Evolutionary conservation across 192 early-diverging fungal genomes (phyloP).

Genomic region (Phycomyces nitens): DNA sequence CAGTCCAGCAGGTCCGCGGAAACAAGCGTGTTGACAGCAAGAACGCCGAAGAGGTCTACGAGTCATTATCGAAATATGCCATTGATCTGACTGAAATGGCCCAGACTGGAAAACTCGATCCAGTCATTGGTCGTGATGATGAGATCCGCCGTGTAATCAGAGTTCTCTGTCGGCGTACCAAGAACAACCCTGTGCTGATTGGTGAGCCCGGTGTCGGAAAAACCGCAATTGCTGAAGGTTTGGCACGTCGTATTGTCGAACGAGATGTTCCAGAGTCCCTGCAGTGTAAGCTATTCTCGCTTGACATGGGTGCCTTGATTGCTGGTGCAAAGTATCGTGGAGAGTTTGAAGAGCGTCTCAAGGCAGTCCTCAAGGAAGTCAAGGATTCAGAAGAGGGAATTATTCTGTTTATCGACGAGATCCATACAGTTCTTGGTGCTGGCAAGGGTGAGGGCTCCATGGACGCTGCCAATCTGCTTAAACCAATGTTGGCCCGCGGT

Average conservation of each 20-base stretch:
- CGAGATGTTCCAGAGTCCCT: constrained; percentile 90
- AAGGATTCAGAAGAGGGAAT: constrained; percentile 83
- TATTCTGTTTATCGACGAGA: constrained; percentile 98
- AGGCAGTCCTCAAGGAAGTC: constrained; percentile 94
- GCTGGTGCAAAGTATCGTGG: constrained; percentile 97
- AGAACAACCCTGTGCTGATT: constrained; percentile 75
- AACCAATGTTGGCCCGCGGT: constrained; percentile 97
- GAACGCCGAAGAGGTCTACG: constrained; percentile 84
- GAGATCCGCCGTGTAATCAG: constrained; percentile 94
- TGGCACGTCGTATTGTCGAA: constrained; percentile 90
- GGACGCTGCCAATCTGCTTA: constrained; percentile 95
- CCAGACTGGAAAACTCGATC: constrained; percentile 89
- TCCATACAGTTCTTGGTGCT: constrained; percentile 92
- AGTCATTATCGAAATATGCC: constrained; percentile 93
- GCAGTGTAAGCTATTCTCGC: constrained; percentile 76
- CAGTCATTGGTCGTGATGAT: constrained; percentile 94
- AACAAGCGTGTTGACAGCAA: constrained; percentile 80
- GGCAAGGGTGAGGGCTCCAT: constrained; percentile 77
- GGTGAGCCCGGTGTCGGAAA: constrained; percentile 82
- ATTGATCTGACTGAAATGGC: constrained; percentile 83
- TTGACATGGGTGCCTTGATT: constrained; percentile 94
- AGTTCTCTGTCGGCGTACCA: constrained; percentile 77
- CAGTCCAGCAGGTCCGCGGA: constrained; percentile 75
- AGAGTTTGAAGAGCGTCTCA: constrained; percentile 97
- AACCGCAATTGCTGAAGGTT: constrained; percentile 88